A percentile compares a stretch with the other conserved stretches of the same genome.
phyloP scores from a whole-genome alignment of 176 grass and related monocot species.

The Aegilops umbellulata region DNA sequence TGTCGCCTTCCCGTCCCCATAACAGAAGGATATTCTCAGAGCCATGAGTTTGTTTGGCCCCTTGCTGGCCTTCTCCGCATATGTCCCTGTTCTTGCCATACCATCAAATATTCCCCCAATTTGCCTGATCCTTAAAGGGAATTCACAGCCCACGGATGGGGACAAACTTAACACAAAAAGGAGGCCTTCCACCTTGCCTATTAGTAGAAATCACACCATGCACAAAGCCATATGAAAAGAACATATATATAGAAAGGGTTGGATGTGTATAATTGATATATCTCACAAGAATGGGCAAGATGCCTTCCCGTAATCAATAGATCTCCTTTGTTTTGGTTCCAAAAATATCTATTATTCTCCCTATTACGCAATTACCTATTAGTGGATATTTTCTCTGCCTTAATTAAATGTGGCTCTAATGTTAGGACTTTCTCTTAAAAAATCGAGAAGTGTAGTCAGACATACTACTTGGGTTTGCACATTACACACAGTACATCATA shows the following conservation, averaged over 20 bases:
- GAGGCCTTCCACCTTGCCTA: slow-evolving; percentile 43
- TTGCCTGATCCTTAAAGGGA: slow-evolving; percentile 50
- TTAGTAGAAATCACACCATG: slow-evolving; percentile 37
- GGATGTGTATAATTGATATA: background rate
- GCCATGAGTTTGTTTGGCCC: slow-evolving; percentile 61
- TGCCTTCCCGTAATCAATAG: slow-evolving; percentile 15
- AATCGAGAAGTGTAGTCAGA: background rate
- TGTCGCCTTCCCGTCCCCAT: slow-evolving; percentile 51
- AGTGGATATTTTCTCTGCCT: background rate
- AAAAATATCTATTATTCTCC: background rate
- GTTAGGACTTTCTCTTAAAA: background rate
- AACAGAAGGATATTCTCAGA: slow-evolving; percentile 80
- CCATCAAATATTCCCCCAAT: slow-evolving; percentile 53
- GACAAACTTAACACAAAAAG: slow-evolving; percentile 49
- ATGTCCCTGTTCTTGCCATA: slow-evolving; percentile 40
- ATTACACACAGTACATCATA: background rate
- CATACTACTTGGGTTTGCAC: background rate
- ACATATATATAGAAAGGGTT: background rate
- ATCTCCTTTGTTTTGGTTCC: background rate
- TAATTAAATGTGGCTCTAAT: background rate
- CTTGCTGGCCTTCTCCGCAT: slow-evolving; percentile 54
- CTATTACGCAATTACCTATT: background rate
- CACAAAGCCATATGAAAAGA: slow-evolving; percentile 33
- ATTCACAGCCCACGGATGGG: slow-evolving; percentile 50
- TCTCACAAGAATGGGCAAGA: background rate